Base-by-base conservation (phyloP, 1,284 basidiomycete species). In the Ustilago hordei region DNA sequence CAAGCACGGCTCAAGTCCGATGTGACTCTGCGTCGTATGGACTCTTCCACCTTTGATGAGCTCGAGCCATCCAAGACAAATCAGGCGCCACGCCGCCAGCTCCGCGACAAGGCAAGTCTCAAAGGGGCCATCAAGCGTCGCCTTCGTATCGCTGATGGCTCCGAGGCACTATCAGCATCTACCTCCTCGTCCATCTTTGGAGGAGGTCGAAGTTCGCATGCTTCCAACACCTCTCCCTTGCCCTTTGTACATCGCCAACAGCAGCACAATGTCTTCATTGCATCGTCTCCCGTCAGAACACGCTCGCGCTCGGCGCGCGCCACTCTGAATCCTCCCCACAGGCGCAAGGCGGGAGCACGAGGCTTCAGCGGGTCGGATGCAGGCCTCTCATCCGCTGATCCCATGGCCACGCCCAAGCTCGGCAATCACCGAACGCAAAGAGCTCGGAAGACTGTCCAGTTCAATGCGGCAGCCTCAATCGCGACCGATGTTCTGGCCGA, bases 231-330 rank as follows among this genome's bases (percentile, higher is more conserved):
- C 8, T 75, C 73, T 12, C 63, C 57, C 6, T 71, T 69, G 3
- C 60, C 74, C 35, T 71, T 71, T 28, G 53, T 52, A n/a, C 60
- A 57, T 8, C 52, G 64, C 6, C 57, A 60, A 45, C 68, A 60
- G 50, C 68, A 69, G 48, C 69, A 62, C n/a, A 72, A 55, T 57
- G 60, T 66, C 13, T 81, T 78, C 50, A 65, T 75, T 8, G 79
- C 79, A 15, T 74, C 79, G 1, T 81, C 79, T 23, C 79, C 79
- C 28, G 57, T 79, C 60, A 58, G 68, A 5, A 81, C 74, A 8
- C 67, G 78, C 5, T 64, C 77, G 3, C 62, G 75, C 15, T 58
- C 74, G n/a, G 70, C 64, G 8, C 64, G 76, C n/a, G 60, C 62
- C 4, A 63, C 62, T 7, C 12, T 60, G 1, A 61, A 62, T 1